phyloP scores from a whole-genome alignment of 2,329 filamentous ascomycete genomes.

The Sclerotinia trifoliorum region DNA sequence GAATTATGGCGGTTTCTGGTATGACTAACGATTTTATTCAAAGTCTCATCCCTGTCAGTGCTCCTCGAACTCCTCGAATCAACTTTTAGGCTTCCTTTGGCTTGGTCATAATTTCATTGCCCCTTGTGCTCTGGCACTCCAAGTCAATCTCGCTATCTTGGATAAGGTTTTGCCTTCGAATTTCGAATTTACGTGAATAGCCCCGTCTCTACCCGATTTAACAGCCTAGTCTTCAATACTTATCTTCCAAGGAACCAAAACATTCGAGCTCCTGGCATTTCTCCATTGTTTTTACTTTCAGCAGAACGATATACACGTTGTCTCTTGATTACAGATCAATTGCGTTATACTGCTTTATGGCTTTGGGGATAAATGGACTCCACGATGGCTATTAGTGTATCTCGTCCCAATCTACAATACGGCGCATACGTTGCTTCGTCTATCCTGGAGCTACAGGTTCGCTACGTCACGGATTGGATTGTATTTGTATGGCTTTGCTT shows the following conservation, averaged over 20 bases:
- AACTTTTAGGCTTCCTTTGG: not conserved
- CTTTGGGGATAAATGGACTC: not conserved
- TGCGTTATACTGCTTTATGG: not conserved
- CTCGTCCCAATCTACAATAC: not conserved
- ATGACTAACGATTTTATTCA: constrained; percentile 13
- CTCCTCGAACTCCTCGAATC: constrained; percentile 11
- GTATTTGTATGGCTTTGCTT: not conserved
- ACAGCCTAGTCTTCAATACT: not conserved
- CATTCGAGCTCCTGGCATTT: not conserved
- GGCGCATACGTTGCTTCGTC: not conserved
- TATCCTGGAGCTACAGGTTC: too few species aligned
- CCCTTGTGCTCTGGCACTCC: not conserved
- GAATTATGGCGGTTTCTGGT: constrained; percentile 12
- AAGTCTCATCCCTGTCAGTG: not conserved
- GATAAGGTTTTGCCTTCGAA: not conserved
- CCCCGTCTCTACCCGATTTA: not conserved
- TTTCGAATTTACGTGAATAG: not conserved
- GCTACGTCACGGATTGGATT: not conserved
- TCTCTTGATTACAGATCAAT: not conserved
- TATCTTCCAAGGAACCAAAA: not conserved
- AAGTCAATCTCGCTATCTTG: not conserved
- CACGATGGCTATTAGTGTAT: not conserved
- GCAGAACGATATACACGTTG: not conserved
- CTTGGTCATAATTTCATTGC: not conserved
- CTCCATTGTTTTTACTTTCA: not conserved